These are phyloP conservation scores for Fusarium falciforme DNA, from an alignment of 2,329 filamentous ascomycete genomes.

Conservation along the genomic window DNA sequence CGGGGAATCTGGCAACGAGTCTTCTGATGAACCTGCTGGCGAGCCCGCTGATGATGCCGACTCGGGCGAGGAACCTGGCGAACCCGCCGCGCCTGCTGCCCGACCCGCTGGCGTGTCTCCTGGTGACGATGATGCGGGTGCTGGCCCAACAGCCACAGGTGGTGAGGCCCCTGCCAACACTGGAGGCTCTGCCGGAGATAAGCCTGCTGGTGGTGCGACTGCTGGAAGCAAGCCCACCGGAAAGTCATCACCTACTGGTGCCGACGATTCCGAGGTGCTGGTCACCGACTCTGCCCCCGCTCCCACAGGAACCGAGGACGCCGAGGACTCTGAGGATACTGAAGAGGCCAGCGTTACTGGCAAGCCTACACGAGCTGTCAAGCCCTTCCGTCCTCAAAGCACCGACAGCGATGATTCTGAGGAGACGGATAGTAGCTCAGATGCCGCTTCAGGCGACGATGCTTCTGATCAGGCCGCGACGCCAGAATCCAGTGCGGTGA, in stretches of 20 bases:
- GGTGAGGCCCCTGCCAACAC: background rate
- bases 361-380: slow-evolving; percentile 14
- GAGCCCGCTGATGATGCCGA: background rate
- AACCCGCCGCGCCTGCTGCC: background rate
- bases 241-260: background rate
- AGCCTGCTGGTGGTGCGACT: background rate
- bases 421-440: slow-evolving; percentile 10
- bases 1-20: background rate
- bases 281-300: slow-evolving; percentile 21
- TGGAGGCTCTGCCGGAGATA: background rate
- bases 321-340: background rate
- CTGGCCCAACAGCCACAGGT: slow-evolving; percentile 5
- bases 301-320: background rate
- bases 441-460: background rate
- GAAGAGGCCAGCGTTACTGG: background rate
- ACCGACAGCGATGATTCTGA: background rate
- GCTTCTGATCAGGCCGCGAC: background rate
- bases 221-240: background rate
- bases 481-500: background rate
- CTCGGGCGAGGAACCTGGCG: background rate
- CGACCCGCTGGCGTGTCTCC: background rate
- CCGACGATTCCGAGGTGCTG: slow-evolving; percentile 11
- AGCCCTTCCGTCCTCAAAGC: slow-evolving; percentile 26
- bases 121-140: background rate
- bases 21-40: background rate